These are phyloP conservation scores for Graphium sp. DNA, from an alignment of 2,329 filamentous ascomycete genomes.

Conservation along the genomic window DNA sequence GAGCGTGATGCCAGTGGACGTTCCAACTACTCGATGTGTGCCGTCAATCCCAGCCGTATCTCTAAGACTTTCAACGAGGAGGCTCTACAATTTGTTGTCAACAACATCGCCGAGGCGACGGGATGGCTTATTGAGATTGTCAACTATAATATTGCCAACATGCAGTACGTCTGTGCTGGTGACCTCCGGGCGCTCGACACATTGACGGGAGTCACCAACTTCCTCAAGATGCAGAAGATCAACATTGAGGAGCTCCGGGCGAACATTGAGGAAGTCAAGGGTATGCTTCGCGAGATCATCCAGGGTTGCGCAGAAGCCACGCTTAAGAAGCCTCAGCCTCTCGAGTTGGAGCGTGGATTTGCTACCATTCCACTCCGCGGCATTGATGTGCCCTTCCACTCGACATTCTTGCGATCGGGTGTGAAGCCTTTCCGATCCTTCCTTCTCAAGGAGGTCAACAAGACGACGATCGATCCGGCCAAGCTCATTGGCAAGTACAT, in stretches of 20 bases:
- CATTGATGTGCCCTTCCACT: slow-evolving; percentile 98
- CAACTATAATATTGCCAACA: slow-evolving; percentile 77
- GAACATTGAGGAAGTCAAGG: slow-evolving; percentile 81
- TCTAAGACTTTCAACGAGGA: slow-evolving; percentile 98
- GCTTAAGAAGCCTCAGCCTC: slow-evolving; percentile 69
- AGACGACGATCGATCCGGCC: slow-evolving; percentile 92
- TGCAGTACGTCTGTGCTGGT: slow-evolving; percentile 59
- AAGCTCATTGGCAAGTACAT: slow-evolving; percentile 98
- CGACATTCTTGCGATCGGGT: slow-evolving; percentile 89
- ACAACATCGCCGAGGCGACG: slow-evolving; percentile 86
- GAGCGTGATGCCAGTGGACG: slow-evolving; percentile 86
- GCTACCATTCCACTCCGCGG: slow-evolving; percentile 93
- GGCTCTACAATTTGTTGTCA: slow-evolving; percentile 89
- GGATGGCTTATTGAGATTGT: slow-evolving; percentile 97
- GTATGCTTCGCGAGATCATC: slow-evolving; percentile 81
- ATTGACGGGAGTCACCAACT: slow-evolving; percentile 73
- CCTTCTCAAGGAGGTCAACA: slow-evolving; percentile 99
- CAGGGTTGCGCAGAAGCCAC: slow-evolving; percentile 75
- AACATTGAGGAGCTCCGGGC: slow-evolving; percentile 89
- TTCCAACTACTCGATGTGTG: slow-evolving; percentile 98
- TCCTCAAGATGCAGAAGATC: slow-evolving; percentile 90
- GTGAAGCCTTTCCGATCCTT: slow-evolving; percentile 99
- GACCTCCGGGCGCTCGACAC: slow-evolving; percentile 57
- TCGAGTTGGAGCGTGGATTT: slow-evolving; percentile 86
- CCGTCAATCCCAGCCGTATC: slow-evolving; percentile 95